Conservation (phyloP, 2,329 filamentous ascomycete species). For the Fusarium sp. region DNA sequence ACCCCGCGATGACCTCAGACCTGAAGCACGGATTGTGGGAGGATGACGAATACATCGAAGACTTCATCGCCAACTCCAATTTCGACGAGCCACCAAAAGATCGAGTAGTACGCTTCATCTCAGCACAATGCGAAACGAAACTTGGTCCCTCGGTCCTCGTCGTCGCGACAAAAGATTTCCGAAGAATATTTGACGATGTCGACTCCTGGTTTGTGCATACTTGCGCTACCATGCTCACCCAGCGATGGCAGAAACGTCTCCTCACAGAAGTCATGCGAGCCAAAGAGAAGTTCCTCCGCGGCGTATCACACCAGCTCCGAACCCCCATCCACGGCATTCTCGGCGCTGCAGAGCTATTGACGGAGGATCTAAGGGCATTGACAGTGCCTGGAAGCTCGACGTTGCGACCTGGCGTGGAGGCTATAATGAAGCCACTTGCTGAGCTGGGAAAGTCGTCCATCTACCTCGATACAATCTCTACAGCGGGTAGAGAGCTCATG, state of each 20-base stretch:
- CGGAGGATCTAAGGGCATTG: conserved; percentile 50
- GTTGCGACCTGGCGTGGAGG: not conserved
- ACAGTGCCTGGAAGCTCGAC: not conserved
- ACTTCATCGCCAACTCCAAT: conserved; percentile 50
- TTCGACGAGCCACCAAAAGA: conserved; percentile 42
- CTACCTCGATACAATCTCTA: conserved; percentile 49
- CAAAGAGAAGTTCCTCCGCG: conserved; percentile 56
- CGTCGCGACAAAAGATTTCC: conserved; percentile 53
- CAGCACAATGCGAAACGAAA: conserved; percentile 47
- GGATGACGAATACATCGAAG: conserved; percentile 51
- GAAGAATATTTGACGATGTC: conserved; percentile 56
- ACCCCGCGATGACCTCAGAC: conserved; percentile 40
- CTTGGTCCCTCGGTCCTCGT: conserved; percentile 47
- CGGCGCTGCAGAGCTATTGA: conserved; percentile 49
- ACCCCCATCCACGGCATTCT: conserved; percentile 60
- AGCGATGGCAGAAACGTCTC: conserved; percentile 50
- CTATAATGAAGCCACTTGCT: not conserved
- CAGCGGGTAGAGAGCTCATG: conserved; percentile 54
- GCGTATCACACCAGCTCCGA: conserved; percentile 57
- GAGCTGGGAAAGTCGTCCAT: conserved; percentile 4
- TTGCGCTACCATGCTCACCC: conserved; percentile 51
- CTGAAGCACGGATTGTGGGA: conserved; percentile 56
- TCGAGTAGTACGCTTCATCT: conserved; percentile 50
- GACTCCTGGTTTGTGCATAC: conserved; percentile 56
- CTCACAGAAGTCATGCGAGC: conserved; percentile 53